Evolutionary conservation across 1,139 yeast species (phyloP), one percentile per base, ranked within the genome.

Genomic region (Nakaseomyces nivariensis): DNA sequence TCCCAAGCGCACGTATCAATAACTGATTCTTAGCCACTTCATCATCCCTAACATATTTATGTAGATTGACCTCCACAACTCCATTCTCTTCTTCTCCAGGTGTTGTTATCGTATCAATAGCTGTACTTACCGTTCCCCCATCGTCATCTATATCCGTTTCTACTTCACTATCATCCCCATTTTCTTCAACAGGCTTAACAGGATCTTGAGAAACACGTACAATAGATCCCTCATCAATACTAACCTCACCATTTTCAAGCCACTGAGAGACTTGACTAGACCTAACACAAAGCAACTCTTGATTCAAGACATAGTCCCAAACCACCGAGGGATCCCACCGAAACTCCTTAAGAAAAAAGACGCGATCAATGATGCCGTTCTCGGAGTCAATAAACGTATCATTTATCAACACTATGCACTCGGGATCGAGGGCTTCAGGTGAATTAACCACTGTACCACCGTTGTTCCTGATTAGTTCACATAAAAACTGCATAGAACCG

Each of bases 1-100:
- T 62, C 5, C 65, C 57, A 32, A 79, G 64, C 1, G 69, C 58
- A 2, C 64, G 59, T 5, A 76, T 67, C 0, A 75, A 59, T 31
- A 54, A 54, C 43, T 64, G 59, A 50, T 77, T 77, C 8, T 72
- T 69, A 13, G 26, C n/a, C 22, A 6, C 31, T 11, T 32, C 42
- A 34, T 29, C 37, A 11, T 36, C 13, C 37, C 8, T 34, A 22
- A 36, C 17, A 43, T 43, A 44, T 17, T 47, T 43, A 13, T 3
- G 8, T 1, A 33, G 36, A 33, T 33, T 4, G 10, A 10, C 13
- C 36, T n/a, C 36, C 13, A 10, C 22, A 17, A 3, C 22, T 17
- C 22, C 22, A 17, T 17, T 17, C 22, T 17, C 3, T 17, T 17
- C 22, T 17, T 17, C 22, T 17, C 22, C 3, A 17, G 13, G n/a